These are phyloP conservation scores for Ramichloridium luteum DNA, from an alignment of 2,329 filamentous ascomycete genomes.

Conservation along the genomic window DNA sequence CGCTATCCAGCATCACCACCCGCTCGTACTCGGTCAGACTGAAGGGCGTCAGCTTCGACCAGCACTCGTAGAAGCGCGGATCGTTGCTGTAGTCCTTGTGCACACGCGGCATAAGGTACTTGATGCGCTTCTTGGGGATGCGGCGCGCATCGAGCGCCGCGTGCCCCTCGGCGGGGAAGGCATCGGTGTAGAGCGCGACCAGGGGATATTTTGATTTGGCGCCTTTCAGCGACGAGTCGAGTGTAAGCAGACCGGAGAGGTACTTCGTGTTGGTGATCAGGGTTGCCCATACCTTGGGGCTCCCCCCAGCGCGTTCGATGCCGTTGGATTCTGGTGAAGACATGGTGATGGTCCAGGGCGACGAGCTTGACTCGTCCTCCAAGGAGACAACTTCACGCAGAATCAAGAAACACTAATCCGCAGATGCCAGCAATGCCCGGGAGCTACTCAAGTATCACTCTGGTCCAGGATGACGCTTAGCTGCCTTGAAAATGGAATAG, in stretches of 20 bases:
- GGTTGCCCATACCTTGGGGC: constrained; percentile 62
- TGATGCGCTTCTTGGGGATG: constrained; percentile 58
- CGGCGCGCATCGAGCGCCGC: constrained; percentile 55
- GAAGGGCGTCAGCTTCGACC: constrained; percentile 76
- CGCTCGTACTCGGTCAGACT: constrained; percentile 63
- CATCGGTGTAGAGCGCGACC: constrained; percentile 69
- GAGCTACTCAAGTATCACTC: too few species aligned
- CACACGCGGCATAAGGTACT: constrained; percentile 56
- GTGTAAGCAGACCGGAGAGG: constrained; percentile 68
- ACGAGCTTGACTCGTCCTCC: neutral
- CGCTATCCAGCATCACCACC: constrained; percentile 73
- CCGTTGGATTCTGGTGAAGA: constrained; percentile 4
- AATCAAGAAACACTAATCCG: too few species aligned
- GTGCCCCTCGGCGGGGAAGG: constrained; percentile 57
- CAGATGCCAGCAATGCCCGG: too few species aligned
- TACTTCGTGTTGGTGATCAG: constrained; percentile 78
- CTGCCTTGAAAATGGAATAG: too few species aligned
- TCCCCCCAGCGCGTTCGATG: constrained; percentile 21
- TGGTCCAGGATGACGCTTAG: too few species aligned
- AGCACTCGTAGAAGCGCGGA: constrained; percentile 79
- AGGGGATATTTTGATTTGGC: constrained; percentile 60
- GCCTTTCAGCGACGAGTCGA: constrained; percentile 62
- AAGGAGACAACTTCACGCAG: too few species aligned
- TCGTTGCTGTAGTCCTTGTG: constrained; percentile 61
- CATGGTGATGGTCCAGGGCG: constrained; percentile 6